Base-by-base conservation (phyloP, 169 alveolate genomes). In the Babesia bovis region DNA sequence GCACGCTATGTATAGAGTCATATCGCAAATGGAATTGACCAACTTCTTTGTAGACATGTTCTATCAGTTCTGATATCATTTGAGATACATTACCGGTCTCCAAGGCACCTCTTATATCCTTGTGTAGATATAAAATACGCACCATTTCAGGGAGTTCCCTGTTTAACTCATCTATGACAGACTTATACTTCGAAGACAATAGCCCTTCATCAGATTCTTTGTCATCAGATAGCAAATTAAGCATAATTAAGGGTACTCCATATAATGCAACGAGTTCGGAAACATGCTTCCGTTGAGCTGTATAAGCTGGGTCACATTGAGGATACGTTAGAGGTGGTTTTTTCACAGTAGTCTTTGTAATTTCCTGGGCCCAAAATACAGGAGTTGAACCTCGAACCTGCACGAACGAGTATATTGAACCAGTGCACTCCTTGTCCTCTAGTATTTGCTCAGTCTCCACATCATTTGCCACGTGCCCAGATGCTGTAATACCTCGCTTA, bases 341-440 rank as follows among this genome's bases (percentile, higher is more conserved):
- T 35, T 68, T 87, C 61, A 87, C 49, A 35, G 83, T 40, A n/a
- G 85, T 61, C 49, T 74, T 59, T 25, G 36, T 82, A 17, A 53
- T 44, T 32, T 76, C 91, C 82, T 95, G 96, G 6, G 91, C 74
- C 99, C 99, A 97, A 28, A 91, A 63, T 38, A 94, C 68, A 3
- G 99, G 99, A 49, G 96, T 95, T 3, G 99, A 95, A 13, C 99
- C 99, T 71, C 99, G 93, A 30, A 94, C 87, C 81, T 95, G 96
- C 12, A 94, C 94, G 75, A 89, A 94, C 17, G 98, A 89, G 40
- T 91, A 89, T 4, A 96, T 84, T 21, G 89, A 82, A 25, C 72
- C 72, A 3, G 85, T 66, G 41, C 89, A 79, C 28, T 84, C 73
- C 17, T 66, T 60, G 55, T 91, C 89, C n/a, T 82, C 87, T 7